Base-by-base conservation (phyloP, 2,329 filamentous ascomycete genomes). In the Paracoccidioides brasiliensis region DNA sequence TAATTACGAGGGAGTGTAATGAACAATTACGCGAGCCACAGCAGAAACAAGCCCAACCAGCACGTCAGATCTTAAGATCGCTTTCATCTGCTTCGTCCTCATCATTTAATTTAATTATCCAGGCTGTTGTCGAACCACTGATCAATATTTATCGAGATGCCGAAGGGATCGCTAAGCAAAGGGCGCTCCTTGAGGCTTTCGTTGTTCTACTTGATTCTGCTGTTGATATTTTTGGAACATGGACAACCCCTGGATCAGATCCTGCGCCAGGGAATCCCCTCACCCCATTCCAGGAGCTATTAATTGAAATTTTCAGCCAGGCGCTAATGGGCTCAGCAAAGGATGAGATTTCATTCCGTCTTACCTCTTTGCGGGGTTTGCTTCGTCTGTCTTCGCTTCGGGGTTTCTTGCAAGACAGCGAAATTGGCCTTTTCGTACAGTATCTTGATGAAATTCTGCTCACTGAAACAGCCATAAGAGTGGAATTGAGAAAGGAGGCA, bases 21-120 rank as follows among this genome's bases (percentile, higher is more conserved):
- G 80, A 85, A 58, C 81, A 85, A 62, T 72, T 86, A 3, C 80
- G 82, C 62, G 82, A 86, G 64, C 83, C 83, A 5, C 82, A 83
- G 46, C 83, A 82, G 4, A 85, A 85, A 64, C 81, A 86, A 64
- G 84, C 83, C 3, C 80, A 80, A 62, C 81, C 81, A 8, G 77
- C 81, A 3, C 81, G 81, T 15, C 76, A 79, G 32, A 84, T 86
- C 15, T 64, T 86, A 14, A 72, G 76, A 41, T 77, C 76, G 5
- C 69, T 83, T 9, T 77, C 80, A 1, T 73, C 76, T 48, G 77
- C 80, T 5, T 81, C 80, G 15, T 67, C 74, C 0, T 66, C 75
- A 15, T 75, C 82, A 0, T 80, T 80, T 52, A 76, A 77, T 52
- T 72, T 79, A 44, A 67, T 84, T 8, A 69, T 81, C 8, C 76